phyloP scores from a whole-genome alignment of 352 stramenopile genomes.

The Pythium guiyangense region DNA sequence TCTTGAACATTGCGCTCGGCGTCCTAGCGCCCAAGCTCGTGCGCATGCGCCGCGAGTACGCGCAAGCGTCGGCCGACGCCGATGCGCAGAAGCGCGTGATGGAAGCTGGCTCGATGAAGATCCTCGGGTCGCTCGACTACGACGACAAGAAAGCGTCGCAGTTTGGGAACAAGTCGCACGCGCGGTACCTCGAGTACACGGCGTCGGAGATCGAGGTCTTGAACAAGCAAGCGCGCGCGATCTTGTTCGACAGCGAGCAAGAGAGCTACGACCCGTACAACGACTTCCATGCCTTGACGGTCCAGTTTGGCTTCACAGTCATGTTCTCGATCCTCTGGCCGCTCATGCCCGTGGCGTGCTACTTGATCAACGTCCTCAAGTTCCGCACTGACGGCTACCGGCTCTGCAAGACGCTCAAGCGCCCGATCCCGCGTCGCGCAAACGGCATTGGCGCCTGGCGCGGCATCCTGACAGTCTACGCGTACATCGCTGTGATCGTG shows the following conservation, averaged over 20 bases:
- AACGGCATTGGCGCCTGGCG: slow-evolving; percentile 78
- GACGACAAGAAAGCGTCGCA: slow-evolving; percentile 64
- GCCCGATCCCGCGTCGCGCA: slow-evolving; percentile 56
- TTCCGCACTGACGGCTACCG: slow-evolving; percentile 60
- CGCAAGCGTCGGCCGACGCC: slow-evolving; percentile 51
- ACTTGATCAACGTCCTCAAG: slow-evolving; percentile 70
- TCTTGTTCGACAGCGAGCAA: slow-evolving; percentile 72
- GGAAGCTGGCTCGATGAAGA: slow-evolving; percentile 74
- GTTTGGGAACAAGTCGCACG: slow-evolving; percentile 66
- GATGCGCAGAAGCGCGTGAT: slow-evolving; percentile 64
- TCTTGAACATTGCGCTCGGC: slow-evolving; percentile 68
- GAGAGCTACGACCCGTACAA: slow-evolving; percentile 75
- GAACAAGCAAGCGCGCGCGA: slow-evolving; percentile 59
- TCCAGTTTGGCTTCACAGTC: slow-evolving; percentile 72
- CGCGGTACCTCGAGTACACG: slow-evolving; percentile 62
- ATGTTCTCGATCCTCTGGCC: slow-evolving; percentile 84
- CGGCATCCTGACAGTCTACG: slow-evolving; percentile 47
- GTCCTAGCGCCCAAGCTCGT: slow-evolving; percentile 66
- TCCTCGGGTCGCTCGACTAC: slow-evolving; percentile 77
- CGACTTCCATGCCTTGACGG: slow-evolving; percentile 64
- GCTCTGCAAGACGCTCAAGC: slow-evolving; percentile 65
- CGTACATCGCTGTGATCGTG: slow-evolving; percentile 65
- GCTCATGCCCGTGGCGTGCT: slow-evolving; percentile 68
- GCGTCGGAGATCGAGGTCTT: slow-evolving; percentile 57
- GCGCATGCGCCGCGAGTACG: slow-evolving; percentile 56